Conservation (phyloP, 2,329 filamentous ascomycete species). For the Colletotrichum sansevieriae region DNA sequence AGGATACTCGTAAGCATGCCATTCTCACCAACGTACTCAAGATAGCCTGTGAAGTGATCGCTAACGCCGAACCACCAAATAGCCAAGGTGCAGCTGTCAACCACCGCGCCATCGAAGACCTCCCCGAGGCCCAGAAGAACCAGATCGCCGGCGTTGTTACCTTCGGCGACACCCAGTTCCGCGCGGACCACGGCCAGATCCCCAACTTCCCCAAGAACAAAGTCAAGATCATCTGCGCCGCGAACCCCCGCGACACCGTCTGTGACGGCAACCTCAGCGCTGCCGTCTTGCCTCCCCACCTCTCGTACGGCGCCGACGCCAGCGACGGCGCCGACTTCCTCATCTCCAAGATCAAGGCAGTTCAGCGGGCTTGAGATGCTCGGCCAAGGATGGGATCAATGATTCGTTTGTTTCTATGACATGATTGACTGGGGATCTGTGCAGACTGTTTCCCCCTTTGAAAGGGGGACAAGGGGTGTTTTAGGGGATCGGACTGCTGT, state of each 20-base stretch:
- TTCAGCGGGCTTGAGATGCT: not conserved
- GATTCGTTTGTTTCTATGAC: too few species aligned
- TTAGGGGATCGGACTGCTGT: not conserved
- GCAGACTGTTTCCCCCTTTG: not conserved
- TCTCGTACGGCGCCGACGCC: constrained; percentile 28
- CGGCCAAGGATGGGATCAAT: too few species aligned
- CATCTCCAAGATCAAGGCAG: constrained; percentile 10
- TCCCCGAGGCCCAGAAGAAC: constrained; percentile 40
- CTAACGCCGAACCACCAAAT: not conserved
- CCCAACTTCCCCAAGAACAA: constrained; percentile 51
- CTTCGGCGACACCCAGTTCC: constrained; percentile 45
- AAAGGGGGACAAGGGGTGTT: not conserved
- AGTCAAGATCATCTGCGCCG: constrained; percentile 44
- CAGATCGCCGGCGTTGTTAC: constrained; percentile 44
- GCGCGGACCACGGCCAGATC: constrained; percentile 52
- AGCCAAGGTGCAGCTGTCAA: constrained; percentile 50
- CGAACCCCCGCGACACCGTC: constrained; percentile 30
- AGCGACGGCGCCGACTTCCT: constrained; percentile 20
- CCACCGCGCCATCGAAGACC: constrained; percentile 45
- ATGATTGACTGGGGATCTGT: not conserved
- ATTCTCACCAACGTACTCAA: too few species aligned
- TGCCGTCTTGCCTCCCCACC: constrained; percentile 26
- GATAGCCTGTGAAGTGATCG: too few species aligned
- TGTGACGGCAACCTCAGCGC: constrained; percentile 29
- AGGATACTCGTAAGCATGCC: constrained; percentile 48